These are phyloP conservation scores for Tolypocladium nubicola DNA, from an alignment of 2,329 filamentous ascomycete species.

Conservation along the genomic window DNA sequence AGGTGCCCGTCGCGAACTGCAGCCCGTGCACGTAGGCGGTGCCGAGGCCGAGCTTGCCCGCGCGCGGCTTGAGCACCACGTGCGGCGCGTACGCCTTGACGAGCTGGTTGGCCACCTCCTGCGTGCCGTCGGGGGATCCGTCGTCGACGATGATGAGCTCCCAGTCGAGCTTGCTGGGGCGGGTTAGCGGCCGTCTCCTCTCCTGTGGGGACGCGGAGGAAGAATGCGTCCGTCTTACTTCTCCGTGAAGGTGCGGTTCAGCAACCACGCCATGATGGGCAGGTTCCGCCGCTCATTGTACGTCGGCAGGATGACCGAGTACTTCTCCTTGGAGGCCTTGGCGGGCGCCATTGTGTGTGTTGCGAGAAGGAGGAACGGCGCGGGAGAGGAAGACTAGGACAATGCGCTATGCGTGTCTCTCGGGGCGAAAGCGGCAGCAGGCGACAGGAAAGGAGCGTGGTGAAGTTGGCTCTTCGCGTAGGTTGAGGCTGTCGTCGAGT, in stretches of 20 bases:
- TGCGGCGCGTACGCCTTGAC: slow-evolving; percentile 72
- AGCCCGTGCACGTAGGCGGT: slow-evolving; percentile 94
- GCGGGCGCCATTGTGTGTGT: slow-evolving; percentile 34
- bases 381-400: background rate
- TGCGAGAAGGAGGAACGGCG: background rate
- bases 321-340: slow-evolving; percentile 54
- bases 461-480: slow-evolving; percentile 8
- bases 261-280: slow-evolving; percentile 88
- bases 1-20: slow-evolving; percentile 84
- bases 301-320: slow-evolving; percentile 93
- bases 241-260: slow-evolving; percentile 85
- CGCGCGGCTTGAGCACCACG: slow-evolving; percentile 75
- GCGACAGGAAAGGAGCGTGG: slow-evolving; percentile 14
- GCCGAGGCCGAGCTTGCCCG: slow-evolving; percentile 93
- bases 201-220: background rate
- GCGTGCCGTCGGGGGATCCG: slow-evolving; percentile 90
- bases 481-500: background rate
- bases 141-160: slow-evolving; percentile 98
- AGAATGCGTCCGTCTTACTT: slow-evolving; percentile 44
- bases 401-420: background rate
- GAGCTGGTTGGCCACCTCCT: slow-evolving; percentile 82
- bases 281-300: slow-evolving; percentile 98
- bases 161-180: slow-evolving; percentile 75
- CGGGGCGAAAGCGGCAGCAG: background rate
- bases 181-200: background rate